Base-by-base conservation (phyloP, 1,139 yeast genomes). In the Zhuliangozyma parablackwelliae region DNA sequence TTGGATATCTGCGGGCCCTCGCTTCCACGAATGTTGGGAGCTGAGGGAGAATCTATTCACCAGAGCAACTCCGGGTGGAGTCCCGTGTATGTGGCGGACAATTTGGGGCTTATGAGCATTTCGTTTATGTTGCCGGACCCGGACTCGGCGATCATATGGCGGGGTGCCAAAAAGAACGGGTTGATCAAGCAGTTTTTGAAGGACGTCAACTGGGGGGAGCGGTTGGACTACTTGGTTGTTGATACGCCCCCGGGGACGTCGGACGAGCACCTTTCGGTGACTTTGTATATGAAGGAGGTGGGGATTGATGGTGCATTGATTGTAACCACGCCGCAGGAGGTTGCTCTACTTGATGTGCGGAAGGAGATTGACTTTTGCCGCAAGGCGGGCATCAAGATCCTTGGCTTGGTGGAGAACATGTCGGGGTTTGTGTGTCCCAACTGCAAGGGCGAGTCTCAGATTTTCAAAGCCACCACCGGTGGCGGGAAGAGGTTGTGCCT, bases 201-300 rank as follows among this genome's bases (percentile, higher is more conserved):
- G 56, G 97, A 92, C 51, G 97, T 92, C 2, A 88, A 88, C 51
- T 94, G 99, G 99, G 96, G 96, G 1, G 82, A 81, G 35, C 64
- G 51, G 38, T 66, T 94, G 39, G 97, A 94, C 60, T 92, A 87
- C 54, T 67, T 94, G 49, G 75, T 94, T 11, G 86, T 94, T 6
- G 99, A 94, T 53, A 94, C 99, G 0, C 99, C 98, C 0, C 99
- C 99, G 0, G 98, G 99, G 0, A 92, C 99, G 0, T 84, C 96
- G 0, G 99, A 94, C 58, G 99, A 94, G 57, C 99, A 94, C 59
- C 70, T 94, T 33, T 81, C 95, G 7, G 90, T 92, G 21, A 87
- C 92, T 30, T 81, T 86, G 33, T 90, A 86, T 53, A 69, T 94
- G 75, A 84, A 87, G 51, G 96, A 88, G 32, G 82, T 83, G 6